Evolutionary conservation across 371 early-diverging fungal genomes (phyloP), one percentile per base, ranked within the genome.

Genomic region (Saksenaea oblongispora): DNA sequence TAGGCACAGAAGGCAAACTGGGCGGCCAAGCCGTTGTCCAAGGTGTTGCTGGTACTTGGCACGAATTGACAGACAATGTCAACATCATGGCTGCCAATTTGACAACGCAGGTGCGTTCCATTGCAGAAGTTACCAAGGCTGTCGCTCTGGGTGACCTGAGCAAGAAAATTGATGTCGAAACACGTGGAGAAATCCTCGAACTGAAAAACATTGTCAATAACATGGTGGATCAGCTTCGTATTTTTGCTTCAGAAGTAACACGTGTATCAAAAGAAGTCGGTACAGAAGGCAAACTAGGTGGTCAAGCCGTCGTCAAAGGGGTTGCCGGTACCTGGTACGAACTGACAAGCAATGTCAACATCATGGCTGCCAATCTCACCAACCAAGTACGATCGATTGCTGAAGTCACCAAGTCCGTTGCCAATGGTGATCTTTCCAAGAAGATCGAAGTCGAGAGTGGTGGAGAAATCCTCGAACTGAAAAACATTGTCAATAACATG

Each of bases 41-140:
- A n/a, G 76, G 70, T 34, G 86, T 87, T 7, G 85, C 71, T 31
- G 89, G 89, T 5, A 86, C 84, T 0, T 89, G 89, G 89, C 78
- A 79, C 35, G 86, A 85, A 17, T 68, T 89, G 10, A 89, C 86
- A 0, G 80, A 85, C 53, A 88, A 85, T 59, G 86, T 89, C 56
- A 89, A 89, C 47, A 77, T 66, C 8, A 87, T 89, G 89, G 89
- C 89, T 1, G 66, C 76, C 60, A 89, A 89, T 61, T 59, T 89
- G 0, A 89, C 89, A 0, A 74, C 72, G 7, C 89, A 89, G 66
- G 87, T 89, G 8, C 63, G 77, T 26, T 78, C 81, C 3, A 89
- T 89, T 63, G 87, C 87, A 1, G 67, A 70, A 24, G 89, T 89
- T 5, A 84, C 83, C 0, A 89, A 78, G 17, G 85, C 89, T 0